Evolutionary conservation across 345 rosid genomes (phyloP).

Genomic region (Cardamine resedifolia): DNA sequence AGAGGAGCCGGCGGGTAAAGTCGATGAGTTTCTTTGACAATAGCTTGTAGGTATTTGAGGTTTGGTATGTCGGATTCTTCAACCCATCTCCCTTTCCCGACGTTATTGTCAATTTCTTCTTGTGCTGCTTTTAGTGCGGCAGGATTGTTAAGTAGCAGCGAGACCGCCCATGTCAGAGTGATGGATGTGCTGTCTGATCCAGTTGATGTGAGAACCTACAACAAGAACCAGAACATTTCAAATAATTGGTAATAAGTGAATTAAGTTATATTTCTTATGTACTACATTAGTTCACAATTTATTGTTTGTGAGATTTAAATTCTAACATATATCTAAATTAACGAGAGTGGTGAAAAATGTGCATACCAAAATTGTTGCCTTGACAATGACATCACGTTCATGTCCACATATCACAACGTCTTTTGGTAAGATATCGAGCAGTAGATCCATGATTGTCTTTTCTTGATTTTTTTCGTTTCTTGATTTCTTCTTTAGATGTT

Average conservation of each 20-base stretch:
- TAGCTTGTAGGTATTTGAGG: slow-evolving; percentile 52
- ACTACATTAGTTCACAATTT: neutral
- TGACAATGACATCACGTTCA: slow-evolving; percentile 47
- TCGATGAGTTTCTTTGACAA: slow-evolving; percentile 60
- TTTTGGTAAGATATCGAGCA: slow-evolving; percentile 44
- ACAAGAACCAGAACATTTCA: neutral
- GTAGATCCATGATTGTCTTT: slow-evolving; percentile 56
- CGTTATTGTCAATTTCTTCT: slow-evolving; percentile 51
- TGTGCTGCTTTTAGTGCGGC: slow-evolving; percentile 41
- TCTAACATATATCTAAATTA: neutral
- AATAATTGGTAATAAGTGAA: neutral
- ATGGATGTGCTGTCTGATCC: slow-evolving; percentile 58
- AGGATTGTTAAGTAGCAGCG: slow-evolving; percentile 49
- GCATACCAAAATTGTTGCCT: slow-evolving; percentile 63
- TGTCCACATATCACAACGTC: slow-evolving; percentile 46
- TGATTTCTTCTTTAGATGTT: slow-evolving; percentile 42
- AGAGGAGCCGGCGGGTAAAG: slow-evolving; percentile 56
- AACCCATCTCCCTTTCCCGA: slow-evolving; percentile 50
- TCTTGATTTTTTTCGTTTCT: slow-evolving; percentile 16
- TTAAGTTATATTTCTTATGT: neutral
- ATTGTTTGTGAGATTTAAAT: neutral
- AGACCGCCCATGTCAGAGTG: slow-evolving; percentile 50
- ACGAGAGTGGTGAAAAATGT: neutral
- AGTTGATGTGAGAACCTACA: slow-evolving; percentile 48
- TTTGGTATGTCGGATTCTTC: slow-evolving; percentile 55